A percentile compares a stretch with the other conserved stretches of the same genome.
These are phyloP conservation scores for Inonotus obliquus DNA, from an alignment of 1,284 basidiomycete species.

Conservation along the genomic window DNA sequence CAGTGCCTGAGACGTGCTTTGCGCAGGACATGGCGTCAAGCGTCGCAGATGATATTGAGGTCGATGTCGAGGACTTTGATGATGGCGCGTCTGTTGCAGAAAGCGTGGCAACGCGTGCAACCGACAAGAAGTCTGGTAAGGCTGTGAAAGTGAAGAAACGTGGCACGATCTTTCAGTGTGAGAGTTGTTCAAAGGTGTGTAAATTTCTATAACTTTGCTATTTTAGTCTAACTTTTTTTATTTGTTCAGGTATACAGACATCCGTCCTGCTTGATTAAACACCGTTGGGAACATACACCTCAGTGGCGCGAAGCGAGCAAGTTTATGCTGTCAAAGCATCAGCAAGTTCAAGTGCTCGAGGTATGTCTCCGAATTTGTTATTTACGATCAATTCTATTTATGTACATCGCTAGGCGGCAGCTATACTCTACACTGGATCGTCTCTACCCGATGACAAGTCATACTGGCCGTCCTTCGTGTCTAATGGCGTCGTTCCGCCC, in stretches of 20 bases:
- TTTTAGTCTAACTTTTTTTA: background rate
- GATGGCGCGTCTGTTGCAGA: conserved; percentile 34
- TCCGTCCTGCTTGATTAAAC: conserved; percentile 92
- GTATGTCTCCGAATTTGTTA: conserved; percentile 31
- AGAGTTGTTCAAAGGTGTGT: conserved; percentile 83
- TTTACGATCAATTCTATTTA: background rate
- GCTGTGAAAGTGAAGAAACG: conserved; percentile 55
- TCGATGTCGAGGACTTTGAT: conserved; percentile 20
- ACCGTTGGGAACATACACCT: conserved; percentile 95
- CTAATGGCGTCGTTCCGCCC: conserved; percentile 59
- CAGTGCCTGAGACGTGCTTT: conserved; percentile 2
- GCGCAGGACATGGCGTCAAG: conserved; percentile 9
- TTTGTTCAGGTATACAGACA: conserved; percentile 79
- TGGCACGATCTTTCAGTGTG: conserved; percentile 85
- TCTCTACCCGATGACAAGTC: conserved; percentile 92
- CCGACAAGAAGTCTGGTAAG: conserved; percentile 27
- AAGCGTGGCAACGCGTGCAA: conserved; percentile 31
- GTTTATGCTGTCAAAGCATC: conserved; percentile 93
- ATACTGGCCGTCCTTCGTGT: conserved; percentile 77
- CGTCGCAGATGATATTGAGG: conserved; percentile 19
- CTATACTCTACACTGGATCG: conserved; percentile 81
- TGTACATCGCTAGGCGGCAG: conserved; percentile 65
- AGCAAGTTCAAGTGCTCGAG: conserved; percentile 96
- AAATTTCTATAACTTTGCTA: background rate
- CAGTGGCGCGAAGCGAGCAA: conserved; percentile 97